Conservation (phyloP, 139 green algal genomes). For the Pleodorina starrii region DNA sequence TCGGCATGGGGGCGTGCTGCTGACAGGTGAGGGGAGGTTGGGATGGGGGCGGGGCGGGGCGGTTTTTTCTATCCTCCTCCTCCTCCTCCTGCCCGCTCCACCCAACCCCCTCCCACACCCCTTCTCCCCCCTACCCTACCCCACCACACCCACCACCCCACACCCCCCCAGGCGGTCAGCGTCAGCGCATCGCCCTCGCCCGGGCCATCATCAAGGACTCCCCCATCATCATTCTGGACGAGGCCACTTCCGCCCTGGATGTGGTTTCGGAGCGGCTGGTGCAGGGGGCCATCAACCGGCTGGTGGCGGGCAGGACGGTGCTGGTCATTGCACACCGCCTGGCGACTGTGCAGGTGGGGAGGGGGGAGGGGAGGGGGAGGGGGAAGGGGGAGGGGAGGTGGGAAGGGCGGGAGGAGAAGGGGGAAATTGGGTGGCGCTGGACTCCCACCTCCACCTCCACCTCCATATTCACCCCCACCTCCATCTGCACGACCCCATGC, state of each 20-base stretch:
- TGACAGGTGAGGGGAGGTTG: not conserved
- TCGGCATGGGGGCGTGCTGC: not conserved
- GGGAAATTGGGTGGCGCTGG: not conserved
- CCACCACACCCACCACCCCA: not conserved
- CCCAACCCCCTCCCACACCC: not conserved
- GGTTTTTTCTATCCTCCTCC: not conserved
- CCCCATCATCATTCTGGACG: constrained; percentile 94
- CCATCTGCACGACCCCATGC: no score
- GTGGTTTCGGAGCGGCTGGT: constrained; percentile 78
- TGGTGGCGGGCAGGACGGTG: constrained; percentile 90
- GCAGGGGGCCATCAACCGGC: constrained; percentile 89
- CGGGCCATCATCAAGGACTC: constrained; percentile 90
- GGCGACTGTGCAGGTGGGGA: constrained; percentile 78
- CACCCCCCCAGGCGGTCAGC: constrained; percentile 67
- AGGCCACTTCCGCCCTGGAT: constrained; percentile 86
- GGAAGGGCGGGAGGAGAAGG: not conserved
- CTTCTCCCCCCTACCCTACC: not conserved
- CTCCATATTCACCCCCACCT: not conserved
- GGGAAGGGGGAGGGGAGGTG: not conserved
- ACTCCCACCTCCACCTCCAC: not conserved
- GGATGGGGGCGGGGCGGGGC: not conserved
- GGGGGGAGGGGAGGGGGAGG: not conserved
- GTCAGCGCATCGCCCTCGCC: constrained; percentile 94
- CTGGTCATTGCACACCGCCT: constrained; percentile 95
- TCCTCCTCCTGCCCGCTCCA: not conserved